Percentiles rank a stretch among this genome's conserved stretches.
Conservation (phyloP, 2,329 filamentous ascomycete species). For the Ascocoryne sarcoides region DNA sequence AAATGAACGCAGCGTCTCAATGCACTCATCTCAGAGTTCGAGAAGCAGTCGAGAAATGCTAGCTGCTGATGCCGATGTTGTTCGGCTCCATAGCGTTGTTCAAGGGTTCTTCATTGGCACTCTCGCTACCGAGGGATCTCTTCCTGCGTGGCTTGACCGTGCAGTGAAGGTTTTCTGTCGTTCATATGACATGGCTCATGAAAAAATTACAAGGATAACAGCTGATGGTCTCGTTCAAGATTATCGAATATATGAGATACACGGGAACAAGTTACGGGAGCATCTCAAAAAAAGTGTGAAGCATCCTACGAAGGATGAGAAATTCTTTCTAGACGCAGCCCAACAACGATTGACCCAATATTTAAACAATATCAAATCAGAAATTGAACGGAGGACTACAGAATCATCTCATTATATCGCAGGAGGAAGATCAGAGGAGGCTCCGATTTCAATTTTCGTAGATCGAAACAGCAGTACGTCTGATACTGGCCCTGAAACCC, state of each 20-base stretch:
- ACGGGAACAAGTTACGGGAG: conserved; percentile 38
- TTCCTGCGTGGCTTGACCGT: conserved; percentile 41
- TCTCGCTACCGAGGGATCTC: conserved; percentile 32
- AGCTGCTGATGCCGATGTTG: conserved; percentile 40
- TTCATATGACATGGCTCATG: conserved; percentile 39
- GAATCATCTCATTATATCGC: conserved; percentile 32
- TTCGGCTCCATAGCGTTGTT: conserved; percentile 43
- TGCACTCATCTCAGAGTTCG: conserved; percentile 24
- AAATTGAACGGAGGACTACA: conserved; percentile 37
- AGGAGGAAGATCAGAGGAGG: conserved; percentile 27
- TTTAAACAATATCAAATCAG: conserved; percentile 32
- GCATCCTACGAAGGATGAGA: conserved; percentile 16
- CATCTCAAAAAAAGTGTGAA: conserved; percentile 35
- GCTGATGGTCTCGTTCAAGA: conserved; percentile 41
- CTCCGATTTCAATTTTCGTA: conserved; percentile 40
- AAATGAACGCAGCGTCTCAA: conserved; percentile 33
- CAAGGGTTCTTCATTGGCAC: conserved; percentile 44
- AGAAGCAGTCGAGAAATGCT: conserved; percentile 35
- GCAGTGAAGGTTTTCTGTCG: conserved; percentile 40
- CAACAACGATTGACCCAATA: conserved; percentile 30
- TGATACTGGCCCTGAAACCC: conserved; percentile 37
- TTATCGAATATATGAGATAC: conserved; percentile 43
- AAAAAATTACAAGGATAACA: conserved; percentile 34
- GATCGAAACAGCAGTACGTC: conserved; percentile 42
- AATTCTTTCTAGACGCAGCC: conserved; percentile 22